phyloP scores from a whole-genome alignment of 192 early-diverging fungal species.

The Linnemannia schmuckeri region DNA sequence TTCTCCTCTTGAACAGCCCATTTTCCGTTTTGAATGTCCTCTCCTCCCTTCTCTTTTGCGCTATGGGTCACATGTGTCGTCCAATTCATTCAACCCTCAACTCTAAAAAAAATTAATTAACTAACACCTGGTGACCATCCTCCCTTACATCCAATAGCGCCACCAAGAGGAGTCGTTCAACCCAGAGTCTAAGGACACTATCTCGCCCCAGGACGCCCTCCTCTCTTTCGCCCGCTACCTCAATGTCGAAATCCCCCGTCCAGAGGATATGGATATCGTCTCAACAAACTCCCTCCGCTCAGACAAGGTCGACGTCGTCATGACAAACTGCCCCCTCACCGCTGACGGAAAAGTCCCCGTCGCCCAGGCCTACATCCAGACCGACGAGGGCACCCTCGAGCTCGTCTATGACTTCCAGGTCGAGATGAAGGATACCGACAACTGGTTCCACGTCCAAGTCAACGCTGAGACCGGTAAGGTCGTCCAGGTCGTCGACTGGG shows the following conservation, averaged over 20 bases:
- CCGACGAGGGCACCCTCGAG: slow-evolving; percentile 65
- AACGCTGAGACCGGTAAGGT: slow-evolving; percentile 73
- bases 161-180: slow-evolving; percentile 6
- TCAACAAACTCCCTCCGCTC: slow-evolving; percentile 54
- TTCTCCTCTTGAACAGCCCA: slow-evolving; percentile 5
- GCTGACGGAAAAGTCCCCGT: slow-evolving; percentile 67
- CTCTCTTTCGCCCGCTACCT: slow-evolving; percentile 73
- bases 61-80: background rate
- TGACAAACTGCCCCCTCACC: slow-evolving; percentile 68
- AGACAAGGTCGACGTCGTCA: slow-evolving; percentile 50
- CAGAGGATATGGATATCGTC: slow-evolving; percentile 58
- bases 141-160: slow-evolving; percentile 8
- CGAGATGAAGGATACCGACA: slow-evolving; percentile 76
- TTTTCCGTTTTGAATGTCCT: too few relatives aligned
- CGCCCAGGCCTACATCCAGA: slow-evolving; percentile 75
- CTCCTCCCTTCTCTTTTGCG: background rate
- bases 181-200: slow-evolving; percentile 39
- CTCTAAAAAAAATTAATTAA: background rate
- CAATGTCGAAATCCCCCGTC: slow-evolving; percentile 66
- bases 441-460: slow-evolving; percentile 86
- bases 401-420: slow-evolving; percentile 88
- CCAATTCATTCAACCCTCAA: slow-evolving; percentile 4
- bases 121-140: background rate
- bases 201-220: slow-evolving; percentile 79
- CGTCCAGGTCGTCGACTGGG: slow-evolving; percentile 86